Base-by-base conservation (phyloP, 129 eudicot species). In the Flaveria robusta region DNA sequence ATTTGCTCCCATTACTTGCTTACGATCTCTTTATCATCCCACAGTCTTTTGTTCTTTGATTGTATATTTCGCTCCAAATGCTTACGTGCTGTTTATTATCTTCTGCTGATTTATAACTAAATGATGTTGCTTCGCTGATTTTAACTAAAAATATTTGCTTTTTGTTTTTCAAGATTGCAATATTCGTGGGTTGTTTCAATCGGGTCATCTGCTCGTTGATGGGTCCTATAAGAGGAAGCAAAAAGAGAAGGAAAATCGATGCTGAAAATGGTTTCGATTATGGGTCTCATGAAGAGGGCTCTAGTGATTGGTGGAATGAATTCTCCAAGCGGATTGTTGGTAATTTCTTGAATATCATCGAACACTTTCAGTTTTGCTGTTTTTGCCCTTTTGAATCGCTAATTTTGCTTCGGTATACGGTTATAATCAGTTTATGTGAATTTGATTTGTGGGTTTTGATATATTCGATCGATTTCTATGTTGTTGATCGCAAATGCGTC, bases 151-250 rank as follows among this genome's bases (percentile, higher is more conserved):
- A 4, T 76, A 31, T 55, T 74, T 74, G 79, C 34, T 81, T 81
- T 68, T 74, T 34, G 74, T 45, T 50, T 71, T 81, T 84, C 75
- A 68, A 82, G 78, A 68, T 74, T 71, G 54, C 67, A 50, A 68
- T 79, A 80, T 55, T 77, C 39, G 82, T 74, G 85, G 87, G 87
- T 71, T 79, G 77, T 63, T 81, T 80, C 79, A 80, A 80, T 88
- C 79, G 83, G 74, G 73, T 71, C 64, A 65, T 22, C 27, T 67
- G 37, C 39, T 52, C 27, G 71, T 69, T 79, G 70, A 91, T 91
- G 93, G 93, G 87, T 71, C 97, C 97, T 66, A 65, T 88, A 49
- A 76, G 87, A 83, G 93, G 97, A 42, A 78, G 76, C 68, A 86
- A 84, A 74, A 91, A 77, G 93, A 90, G 76, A 55, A 90, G 84